phyloP scores from a whole-genome alignment of 352 stramenopile genomes.

The Pythium phragmitis region DNA sequence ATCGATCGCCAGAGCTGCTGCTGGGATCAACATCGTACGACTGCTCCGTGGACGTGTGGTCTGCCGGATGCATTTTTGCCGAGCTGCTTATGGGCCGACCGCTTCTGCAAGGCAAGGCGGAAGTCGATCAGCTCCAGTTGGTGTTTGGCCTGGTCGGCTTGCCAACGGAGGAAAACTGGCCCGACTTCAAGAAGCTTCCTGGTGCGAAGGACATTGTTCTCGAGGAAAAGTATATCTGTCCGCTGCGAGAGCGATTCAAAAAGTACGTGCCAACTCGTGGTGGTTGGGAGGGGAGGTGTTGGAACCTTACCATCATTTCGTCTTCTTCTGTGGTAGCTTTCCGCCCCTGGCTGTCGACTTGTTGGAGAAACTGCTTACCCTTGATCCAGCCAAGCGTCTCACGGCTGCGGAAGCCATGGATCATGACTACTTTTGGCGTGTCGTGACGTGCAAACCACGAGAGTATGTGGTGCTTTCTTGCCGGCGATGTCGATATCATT shows the following conservation, averaged over 20 bases:
- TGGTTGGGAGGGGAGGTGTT: background rate
- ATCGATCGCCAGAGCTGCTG: constrained; percentile 91
- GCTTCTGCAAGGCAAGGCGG: constrained; percentile 80
- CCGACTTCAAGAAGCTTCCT: constrained; percentile 72
- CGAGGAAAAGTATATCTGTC: constrained; percentile 78
- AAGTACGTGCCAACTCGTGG: constrained; percentile 41
- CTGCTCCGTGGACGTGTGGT: constrained; percentile 94
- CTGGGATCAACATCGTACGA: constrained; percentile 92
- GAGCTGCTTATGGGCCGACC: constrained; percentile 77
- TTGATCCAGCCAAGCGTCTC: constrained; percentile 94
- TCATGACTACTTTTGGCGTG: constrained; percentile 96
- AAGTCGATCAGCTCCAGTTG: constrained; percentile 83
- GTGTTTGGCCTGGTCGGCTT: constrained; percentile 78
- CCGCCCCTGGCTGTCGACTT: constrained; percentile 86
- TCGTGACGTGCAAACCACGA: constrained; percentile 79
- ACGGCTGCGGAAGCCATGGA: constrained; percentile 94
- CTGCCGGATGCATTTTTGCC: constrained; percentile 88
- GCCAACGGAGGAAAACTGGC: constrained; percentile 80
- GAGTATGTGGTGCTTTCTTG: constrained; percentile 50
- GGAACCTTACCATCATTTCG: background rate
- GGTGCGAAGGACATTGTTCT: constrained; percentile 65
- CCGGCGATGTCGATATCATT: background rate
- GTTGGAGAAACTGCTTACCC: constrained; percentile 92
- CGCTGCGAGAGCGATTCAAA: constrained; percentile 74
- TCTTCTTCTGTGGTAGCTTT: constrained; percentile 39